These are phyloP conservation scores for Panaeolus papilionaceus DNA, from an alignment of 768 basidiomycete species.

Conservation along the genomic window DNA sequence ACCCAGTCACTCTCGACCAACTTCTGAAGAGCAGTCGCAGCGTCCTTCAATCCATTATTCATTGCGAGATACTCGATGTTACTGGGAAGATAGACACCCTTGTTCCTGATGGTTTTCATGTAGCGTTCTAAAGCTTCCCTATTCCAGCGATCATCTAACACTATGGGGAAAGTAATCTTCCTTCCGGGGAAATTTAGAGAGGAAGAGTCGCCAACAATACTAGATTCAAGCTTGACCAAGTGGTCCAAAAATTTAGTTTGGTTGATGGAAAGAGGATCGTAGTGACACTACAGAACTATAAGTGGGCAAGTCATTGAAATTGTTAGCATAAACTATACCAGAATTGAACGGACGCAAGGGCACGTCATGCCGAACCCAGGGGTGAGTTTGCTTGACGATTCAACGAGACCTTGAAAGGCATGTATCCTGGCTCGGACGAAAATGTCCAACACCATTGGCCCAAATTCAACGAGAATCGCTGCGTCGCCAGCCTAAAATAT, in stretches of 20 bases:
- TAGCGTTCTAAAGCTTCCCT: conserved; percentile 62
- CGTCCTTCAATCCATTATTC: conserved; percentile 61
- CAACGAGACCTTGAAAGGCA: conserved; percentile 52
- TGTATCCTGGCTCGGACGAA: conserved; percentile 63
- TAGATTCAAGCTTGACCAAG: conserved; percentile 44
- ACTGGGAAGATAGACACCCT: conserved; percentile 70
- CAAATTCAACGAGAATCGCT: conserved; percentile 69
- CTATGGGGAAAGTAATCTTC: conserved; percentile 64
- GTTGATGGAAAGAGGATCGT: conserved; percentile 46
- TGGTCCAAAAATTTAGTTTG: conserved; percentile 49
- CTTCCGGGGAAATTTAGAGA: conserved; percentile 56
- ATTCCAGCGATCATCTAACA: conserved; percentile 64
- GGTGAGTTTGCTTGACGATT: conserved; percentile 29
- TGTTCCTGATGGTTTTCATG: conserved; percentile 57
- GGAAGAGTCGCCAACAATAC: conserved; percentile 45
- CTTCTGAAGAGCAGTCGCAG: conserved; percentile 49
- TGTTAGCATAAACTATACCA: conserved; percentile 42
- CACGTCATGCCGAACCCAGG: conserved; percentile 48
- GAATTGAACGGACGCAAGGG: conserved; percentile 63
- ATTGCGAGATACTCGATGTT: conserved; percentile 71
- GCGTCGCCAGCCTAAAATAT: conserved; percentile 62
- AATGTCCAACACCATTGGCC: conserved; percentile 58
- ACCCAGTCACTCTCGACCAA: conserved; percentile 60
- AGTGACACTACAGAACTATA: conserved; percentile 49
- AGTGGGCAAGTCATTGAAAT: background rate